A percentile compares a stretch with the other conserved stretches of the same genome.
phyloP scores from a whole-genome alignment of 768 basidiomycete genomes.

The Naganishia friedmannii region DNA sequence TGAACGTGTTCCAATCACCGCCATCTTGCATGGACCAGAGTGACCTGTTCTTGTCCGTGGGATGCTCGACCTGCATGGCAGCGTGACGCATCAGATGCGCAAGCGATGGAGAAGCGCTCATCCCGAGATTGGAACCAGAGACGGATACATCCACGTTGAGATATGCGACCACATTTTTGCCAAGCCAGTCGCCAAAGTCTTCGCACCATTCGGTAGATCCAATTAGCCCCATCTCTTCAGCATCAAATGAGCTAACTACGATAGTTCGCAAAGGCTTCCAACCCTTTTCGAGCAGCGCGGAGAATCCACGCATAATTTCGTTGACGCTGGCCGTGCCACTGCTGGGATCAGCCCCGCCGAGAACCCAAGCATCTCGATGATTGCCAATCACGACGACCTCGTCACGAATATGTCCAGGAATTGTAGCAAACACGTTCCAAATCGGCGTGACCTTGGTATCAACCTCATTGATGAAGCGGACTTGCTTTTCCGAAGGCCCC shows the following conservation, averaged over 20 bases:
- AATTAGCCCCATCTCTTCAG: constrained; percentile 58
- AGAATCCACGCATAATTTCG: constrained; percentile 74
- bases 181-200: constrained; percentile 79
- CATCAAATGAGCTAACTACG: constrained; percentile 73
- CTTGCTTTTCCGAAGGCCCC: constrained; percentile 55
- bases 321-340: constrained; percentile 76
- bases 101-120: constrained; percentile 72
- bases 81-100: constrained; percentile 68
- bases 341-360: constrained; percentile 58
- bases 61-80: constrained; percentile 72
- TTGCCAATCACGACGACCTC: constrained; percentile 84
- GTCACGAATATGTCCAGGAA: constrained; percentile 77
- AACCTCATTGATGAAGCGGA: constrained; percentile 67
- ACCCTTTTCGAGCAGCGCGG: constrained; percentile 63
- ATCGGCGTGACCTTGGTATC: constrained; percentile 78
- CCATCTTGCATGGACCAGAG: constrained; percentile 77
- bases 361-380: constrained; percentile 79
- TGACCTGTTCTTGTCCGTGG: constrained; percentile 62
- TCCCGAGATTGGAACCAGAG: constrained; percentile 60
- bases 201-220: constrained; percentile 93
- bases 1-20: constrained; percentile 56
- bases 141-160: constrained; percentile 76
- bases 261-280: constrained; percentile 83
- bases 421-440: constrained; percentile 81
- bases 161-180: constrained; percentile 76